These are phyloP conservation scores for Akanthomyces dipterigenus DNA, from an alignment of 2,329 filamentous ascomycete genomes.

Conservation along the genomic window DNA sequence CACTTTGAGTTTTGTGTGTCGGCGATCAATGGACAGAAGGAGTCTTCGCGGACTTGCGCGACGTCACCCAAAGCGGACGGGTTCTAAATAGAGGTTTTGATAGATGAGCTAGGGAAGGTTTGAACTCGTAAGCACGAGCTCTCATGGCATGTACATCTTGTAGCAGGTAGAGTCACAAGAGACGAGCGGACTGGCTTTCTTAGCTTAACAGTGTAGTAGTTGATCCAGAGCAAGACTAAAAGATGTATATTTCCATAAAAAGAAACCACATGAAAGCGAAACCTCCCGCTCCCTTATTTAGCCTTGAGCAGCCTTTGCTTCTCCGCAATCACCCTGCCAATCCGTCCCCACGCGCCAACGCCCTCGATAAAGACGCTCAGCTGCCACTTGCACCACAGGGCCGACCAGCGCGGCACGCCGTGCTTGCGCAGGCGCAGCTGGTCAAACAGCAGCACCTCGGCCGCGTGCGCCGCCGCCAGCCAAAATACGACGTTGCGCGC, in stretches of 20 bases:
- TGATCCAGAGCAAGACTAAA: too few species aligned
- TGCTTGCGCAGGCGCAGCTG: slow-evolving; percentile 6
- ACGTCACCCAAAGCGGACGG: neutral
- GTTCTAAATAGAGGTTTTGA: neutral
- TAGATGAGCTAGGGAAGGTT: too few species aligned
- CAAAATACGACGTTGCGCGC: neutral
- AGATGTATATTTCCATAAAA: too few species aligned
- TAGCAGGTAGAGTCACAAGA: too few species aligned
- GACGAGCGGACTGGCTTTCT: neutral
- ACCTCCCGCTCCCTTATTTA: neutral
- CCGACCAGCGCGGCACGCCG: slow-evolving; percentile 8
- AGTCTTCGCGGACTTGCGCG: neutral
- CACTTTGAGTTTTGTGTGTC: neutral
- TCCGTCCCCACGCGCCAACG: slow-evolving; percentile 5
- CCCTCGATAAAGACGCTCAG: slow-evolving; percentile 10
- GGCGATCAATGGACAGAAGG: neutral
- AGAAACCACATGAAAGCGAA: too few species aligned
- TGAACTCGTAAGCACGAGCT: too few species aligned
- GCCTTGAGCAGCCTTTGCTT: slow-evolving; percentile 7
- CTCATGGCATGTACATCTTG: too few species aligned
- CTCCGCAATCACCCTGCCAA: slow-evolving; percentile 4
- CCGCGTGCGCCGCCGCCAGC: neutral
- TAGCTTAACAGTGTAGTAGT: too few species aligned
- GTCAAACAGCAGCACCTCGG: slow-evolving; percentile 9
- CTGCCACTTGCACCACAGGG: slow-evolving; percentile 12